Base-by-base conservation (phyloP, 129 eudicot species). In the Flaveria ramosissima region DNA sequence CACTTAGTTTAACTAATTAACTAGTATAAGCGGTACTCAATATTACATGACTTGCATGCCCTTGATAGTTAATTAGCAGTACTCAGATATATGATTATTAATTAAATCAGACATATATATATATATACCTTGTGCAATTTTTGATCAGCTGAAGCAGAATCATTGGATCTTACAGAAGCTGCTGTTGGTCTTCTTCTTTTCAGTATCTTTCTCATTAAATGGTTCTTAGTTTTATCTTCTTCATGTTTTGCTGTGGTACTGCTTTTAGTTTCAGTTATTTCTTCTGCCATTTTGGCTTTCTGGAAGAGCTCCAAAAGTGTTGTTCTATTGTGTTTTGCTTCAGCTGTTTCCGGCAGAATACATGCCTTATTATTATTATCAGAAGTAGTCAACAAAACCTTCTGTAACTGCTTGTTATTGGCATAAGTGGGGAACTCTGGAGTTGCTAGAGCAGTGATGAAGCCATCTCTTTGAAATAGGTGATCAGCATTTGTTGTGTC, bases 231-330 rank as follows among this genome's bases (percentile, higher is more conserved):
- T 5, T 36, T 5, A 0, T 36, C 41, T 36, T 36, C 41, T 36
- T 36, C 41, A 36, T 63, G 81, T 84, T 47, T 80, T 75, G 16
- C 45, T 55, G 57, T 75, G 60, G 66, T 87, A 17, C 48, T 77
- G 41, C 41, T 0, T 69, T 86, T 80, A 47, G 55, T 32, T 68
- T 79, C 86, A 13, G 57, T 48, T n/a, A 45, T 85, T 66, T 89
- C 89, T 60, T 84, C 90, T 27, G 78, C 71, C 78, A 47, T 77
- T 79, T 85, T 87, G 27, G 88, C 83, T 84, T 77, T 89, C 84
- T 89, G 88, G 75, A 92, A 87, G 36, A 92, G 86, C 76, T 92
- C 97, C 6, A 82, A 85, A n/a, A 92, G 89, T 27, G 97, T 87
- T 62, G 85, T 73, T 85, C 92, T 83, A 2, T 78, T 61, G 57